Conservation (phyloP, 2,329 filamentous ascomycete species). For the Coniella vitis region DNA sequence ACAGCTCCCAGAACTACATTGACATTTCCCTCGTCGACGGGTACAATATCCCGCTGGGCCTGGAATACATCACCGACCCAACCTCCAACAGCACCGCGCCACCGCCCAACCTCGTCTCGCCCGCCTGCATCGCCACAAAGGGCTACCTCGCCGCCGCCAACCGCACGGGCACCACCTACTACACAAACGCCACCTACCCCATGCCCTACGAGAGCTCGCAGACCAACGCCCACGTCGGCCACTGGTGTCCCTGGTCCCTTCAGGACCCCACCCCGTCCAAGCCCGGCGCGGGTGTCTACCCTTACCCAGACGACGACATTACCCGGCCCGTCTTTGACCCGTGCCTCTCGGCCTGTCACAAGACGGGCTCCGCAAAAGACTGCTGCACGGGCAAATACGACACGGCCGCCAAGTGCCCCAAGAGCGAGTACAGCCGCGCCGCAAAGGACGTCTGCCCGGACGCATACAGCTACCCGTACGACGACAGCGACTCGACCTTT, state of each 20-base stretch:
- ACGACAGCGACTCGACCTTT: conserved; percentile 53
- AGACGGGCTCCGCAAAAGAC: conserved; percentile 58
- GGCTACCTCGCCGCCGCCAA: conserved; percentile 52
- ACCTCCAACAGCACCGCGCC: conserved; percentile 58
- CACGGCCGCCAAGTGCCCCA: conserved; percentile 55
- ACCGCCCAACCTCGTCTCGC: conserved; percentile 70
- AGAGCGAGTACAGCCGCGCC: conserved; percentile 59
- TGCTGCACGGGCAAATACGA: conserved; percentile 70
- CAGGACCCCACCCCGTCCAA: conserved; percentile 61
- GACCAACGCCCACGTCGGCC: conserved; percentile 48
- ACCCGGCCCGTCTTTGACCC: conserved; percentile 67
- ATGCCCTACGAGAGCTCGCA: conserved; percentile 59
- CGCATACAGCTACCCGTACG: conserved; percentile 71
- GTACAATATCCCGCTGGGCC: conserved; percentile 70
- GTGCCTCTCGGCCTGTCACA: conserved; percentile 70
- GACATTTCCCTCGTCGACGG: conserved; percentile 81
- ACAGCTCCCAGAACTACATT: conserved; percentile 63
- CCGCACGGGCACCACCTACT: conserved; percentile 43
- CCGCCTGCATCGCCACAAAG: conserved; percentile 66
- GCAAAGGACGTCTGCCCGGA: conserved; percentile 76
- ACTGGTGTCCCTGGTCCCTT: conserved; percentile 78
- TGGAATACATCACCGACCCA: conserved; percentile 44
- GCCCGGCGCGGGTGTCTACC: conserved; percentile 69
- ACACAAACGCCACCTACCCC: conserved; percentile 59
- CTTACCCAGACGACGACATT: conserved; percentile 72